A percentile compares a stretch with the other conserved stretches of the same genome.
Conservation (phyloP, 179 eudicot species). For the Sideroxylon spinosum region DNA sequence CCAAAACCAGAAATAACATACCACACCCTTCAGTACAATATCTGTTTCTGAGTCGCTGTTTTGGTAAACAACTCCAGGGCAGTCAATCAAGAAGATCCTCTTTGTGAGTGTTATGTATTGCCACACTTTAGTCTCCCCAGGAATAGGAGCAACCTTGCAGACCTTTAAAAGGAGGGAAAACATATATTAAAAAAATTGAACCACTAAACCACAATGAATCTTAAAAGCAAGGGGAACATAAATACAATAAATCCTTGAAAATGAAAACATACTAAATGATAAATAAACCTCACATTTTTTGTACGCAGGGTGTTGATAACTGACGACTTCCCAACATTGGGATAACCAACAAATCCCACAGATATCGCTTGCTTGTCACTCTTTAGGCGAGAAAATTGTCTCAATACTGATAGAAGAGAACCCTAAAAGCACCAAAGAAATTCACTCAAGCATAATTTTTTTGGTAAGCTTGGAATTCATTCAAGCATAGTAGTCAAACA, state of each 20-base stretch:
- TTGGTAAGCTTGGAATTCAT: too few relatives aligned
- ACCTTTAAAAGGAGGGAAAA: slow-evolving; percentile 38
- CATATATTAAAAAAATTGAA: slow-evolving; percentile 1
- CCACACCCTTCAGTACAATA: slow-evolving; percentile 97
- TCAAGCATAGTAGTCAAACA: not conserved
- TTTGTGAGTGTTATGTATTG: slow-evolving; percentile 96
- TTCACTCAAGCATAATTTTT: not conserved
- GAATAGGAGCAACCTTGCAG: slow-evolving; percentile 98
- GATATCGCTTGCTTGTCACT: slow-evolving; percentile 96
- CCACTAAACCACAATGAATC: not conserved
- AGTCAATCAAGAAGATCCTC: slow-evolving; percentile 85
- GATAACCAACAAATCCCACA: slow-evolving; percentile 96
- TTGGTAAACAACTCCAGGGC: slow-evolving; percentile 97
- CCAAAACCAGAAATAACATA: slow-evolving; percentile 37
- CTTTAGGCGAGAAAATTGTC: slow-evolving; percentile 89
- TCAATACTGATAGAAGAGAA: slow-evolving; percentile 84
- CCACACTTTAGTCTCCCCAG: slow-evolving; percentile 99
- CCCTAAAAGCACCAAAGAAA: slow-evolving; percentile 47
- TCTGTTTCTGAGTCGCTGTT: slow-evolving; percentile 84
- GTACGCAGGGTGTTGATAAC: slow-evolving; percentile 95
- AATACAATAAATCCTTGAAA: not conserved
- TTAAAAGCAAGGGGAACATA: not conserved
- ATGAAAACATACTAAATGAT: not conserved
- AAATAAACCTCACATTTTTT: slow-evolving; percentile 58
- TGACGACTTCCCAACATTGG: slow-evolving; percentile 97